phyloP scores from a whole-genome alignment of 2,329 filamentous ascomycete species.

The Periconia sp. region DNA sequence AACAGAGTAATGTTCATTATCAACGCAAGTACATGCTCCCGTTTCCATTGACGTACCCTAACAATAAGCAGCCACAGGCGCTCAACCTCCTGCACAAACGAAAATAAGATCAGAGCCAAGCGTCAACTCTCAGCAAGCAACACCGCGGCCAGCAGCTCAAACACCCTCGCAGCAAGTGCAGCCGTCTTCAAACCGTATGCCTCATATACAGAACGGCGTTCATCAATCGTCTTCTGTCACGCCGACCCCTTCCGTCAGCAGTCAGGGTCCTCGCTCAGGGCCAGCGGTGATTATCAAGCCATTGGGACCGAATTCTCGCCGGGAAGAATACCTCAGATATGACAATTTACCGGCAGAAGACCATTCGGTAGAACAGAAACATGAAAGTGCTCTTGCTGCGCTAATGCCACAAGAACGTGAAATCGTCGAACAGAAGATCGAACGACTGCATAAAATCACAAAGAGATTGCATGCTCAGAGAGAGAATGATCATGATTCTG shows the following conservation, averaged over 20 bases:
- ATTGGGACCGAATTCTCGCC: slow-evolving; percentile 42
- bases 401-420: slow-evolving; percentile 77
- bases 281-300: slow-evolving; percentile 54
- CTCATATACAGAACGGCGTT: slow-evolving; percentile 16
- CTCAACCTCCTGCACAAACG: slow-evolving; percentile 10
- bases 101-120: slow-evolving; percentile 9
- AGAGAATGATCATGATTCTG: slow-evolving; percentile 64
- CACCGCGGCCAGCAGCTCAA: slow-evolving; percentile 12
- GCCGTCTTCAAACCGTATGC: slow-evolving; percentile 10
- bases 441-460: slow-evolving; percentile 70
- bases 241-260: slow-evolving; percentile 14
- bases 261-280: slow-evolving; percentile 27
- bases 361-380: slow-evolving; percentile 54
- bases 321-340: slow-evolving; percentile 44
- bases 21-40: slow-evolving; percentile 24
- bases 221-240: slow-evolving; percentile 17
- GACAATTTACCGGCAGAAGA: slow-evolving; percentile 38
- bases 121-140: slow-evolving; percentile 10
- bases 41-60: slow-evolving; percentile 3
- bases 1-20: slow-evolving; percentile 42
- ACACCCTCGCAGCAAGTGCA: slow-evolving; percentile 11
- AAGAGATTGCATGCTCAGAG: slow-evolving; percentile 76
- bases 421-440: slow-evolving; percentile 72
- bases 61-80: slow-evolving; percentile 20
- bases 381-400: slow-evolving; percentile 59